Conservation (phyloP, 2,329 filamentous ascomycete genomes). For the Botrytis sinoallii region DNA sequence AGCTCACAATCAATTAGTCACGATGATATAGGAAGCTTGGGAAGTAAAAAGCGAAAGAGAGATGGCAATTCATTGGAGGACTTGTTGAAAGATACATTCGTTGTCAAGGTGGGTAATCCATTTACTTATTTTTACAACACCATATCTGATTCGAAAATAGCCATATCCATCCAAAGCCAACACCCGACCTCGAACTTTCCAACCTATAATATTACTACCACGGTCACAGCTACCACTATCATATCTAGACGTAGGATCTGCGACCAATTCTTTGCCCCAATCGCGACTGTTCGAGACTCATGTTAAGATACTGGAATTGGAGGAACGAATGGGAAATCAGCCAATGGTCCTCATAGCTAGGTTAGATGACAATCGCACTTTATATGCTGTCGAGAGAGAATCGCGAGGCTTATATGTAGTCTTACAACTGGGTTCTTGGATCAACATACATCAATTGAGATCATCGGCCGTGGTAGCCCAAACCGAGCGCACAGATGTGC, state of each 20-base stretch:
- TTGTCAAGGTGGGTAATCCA: conserved; percentile 35
- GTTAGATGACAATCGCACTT: conserved; percentile 50
- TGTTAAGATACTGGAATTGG: conserved; percentile 61
- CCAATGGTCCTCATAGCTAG: conserved; percentile 60
- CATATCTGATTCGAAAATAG: conserved; percentile 40
- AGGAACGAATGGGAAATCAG: conserved; percentile 54
- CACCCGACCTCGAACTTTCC: conserved; percentile 52
- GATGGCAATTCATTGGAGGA: conserved; percentile 36
- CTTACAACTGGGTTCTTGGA: conserved; percentile 66
- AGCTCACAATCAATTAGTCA: conserved; percentile 31
- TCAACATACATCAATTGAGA: conserved; percentile 55
- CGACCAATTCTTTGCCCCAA: conserved; percentile 49
- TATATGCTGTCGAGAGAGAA: conserved; percentile 66
- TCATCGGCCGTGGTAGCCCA: conserved; percentile 49
- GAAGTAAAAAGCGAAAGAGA: conserved; percentile 38
- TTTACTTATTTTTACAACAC: not conserved
- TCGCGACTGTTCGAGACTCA: conserved; percentile 59
- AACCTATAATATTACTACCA: conserved; percentile 60
- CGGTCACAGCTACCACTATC: conserved; percentile 60
- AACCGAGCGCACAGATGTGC: conserved; percentile 36
- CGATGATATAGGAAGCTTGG: conserved; percentile 25
- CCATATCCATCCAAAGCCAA: conserved; percentile 54
- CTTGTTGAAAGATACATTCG: conserved; percentile 37
- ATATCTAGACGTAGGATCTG: conserved; percentile 54
- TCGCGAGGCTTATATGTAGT: conserved; percentile 59